Evolutionary conservation across 202 grass and related monocot species (phyloP), one percentile per base, ranked within the genome.

Genomic region (Panicum virgatum): DNA sequence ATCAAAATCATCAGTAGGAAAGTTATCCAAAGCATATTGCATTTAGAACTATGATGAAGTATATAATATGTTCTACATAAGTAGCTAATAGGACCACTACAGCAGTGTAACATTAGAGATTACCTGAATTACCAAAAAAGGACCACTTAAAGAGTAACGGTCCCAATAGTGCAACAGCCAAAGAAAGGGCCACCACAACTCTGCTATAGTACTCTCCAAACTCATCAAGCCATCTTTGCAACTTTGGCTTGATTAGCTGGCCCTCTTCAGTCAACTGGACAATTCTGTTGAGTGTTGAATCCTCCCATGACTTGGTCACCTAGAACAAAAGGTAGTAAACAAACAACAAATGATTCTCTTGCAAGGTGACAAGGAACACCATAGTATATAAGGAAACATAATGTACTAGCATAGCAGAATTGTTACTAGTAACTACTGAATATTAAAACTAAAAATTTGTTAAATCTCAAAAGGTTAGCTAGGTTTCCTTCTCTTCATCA

Each of bases 141-240:
- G 95, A 90, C 90, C 95, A 98, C 40, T 98, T 98, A 84, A 98
- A 98, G 61, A 98, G 71, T 32, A 94, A 93, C 36, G 95, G 95
- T 71, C 95, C 95, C 75, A 94, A 42, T 52, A 95, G 76, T 71
- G 92, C 95, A 69, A 98, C 79, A 39, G 51, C 85, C 77, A 98
- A 93, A 77, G 92, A 98, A 76, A 98, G 12, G 30, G 80, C 92
- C 62, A 98, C 95, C 13, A 98, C 92, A 87, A 91, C 92, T 82
- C 69, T 91, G 85, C 95, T 91, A 80, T 98, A 98, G 52, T 91
- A 60, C 78, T 98, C 95, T 61, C 95, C 95, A 88, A 98, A 98
- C 73, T 98, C 92, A 83, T 98, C 95, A 80, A 98, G 80, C 95
- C 95, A 98, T 78, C 95, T 94, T 91, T 98, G 92, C 72, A 98